Evolutionary conservation across 2,329 filamentous ascomycete species (phyloP), one percentile per base, ranked within the genome.

Genomic region (Botryotinia convoluta): DNA sequence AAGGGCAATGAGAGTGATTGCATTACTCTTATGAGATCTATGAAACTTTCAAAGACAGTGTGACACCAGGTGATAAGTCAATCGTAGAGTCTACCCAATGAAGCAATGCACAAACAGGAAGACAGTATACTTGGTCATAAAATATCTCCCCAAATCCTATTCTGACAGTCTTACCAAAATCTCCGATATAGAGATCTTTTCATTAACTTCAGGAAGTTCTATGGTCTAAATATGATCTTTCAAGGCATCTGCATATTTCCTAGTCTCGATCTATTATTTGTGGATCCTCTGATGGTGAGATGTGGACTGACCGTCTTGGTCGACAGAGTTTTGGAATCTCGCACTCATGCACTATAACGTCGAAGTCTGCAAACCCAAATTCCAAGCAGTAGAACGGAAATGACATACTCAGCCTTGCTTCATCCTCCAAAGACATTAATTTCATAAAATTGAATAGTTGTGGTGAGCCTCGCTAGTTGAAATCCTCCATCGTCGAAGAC

Each of bases 121-220:
- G 48, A 39, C n/a, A 37, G 32, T n/a, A 10, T 22, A 42, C 18
- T 20, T 48, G 77, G 93, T 93, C 62, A 87, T 88, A 14, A n/a
- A 5, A 14, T 14, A 54, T 3, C 12, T 35, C 37, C 45, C 37
- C 22, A 61, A 29, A 59, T 48, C n/a, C 45, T 8, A 67, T 35
- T 26, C 69, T 35, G 18, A 29, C 95, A 35, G 93, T 97, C 20
- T 95, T 97, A 81, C 98, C 95, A 83, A 98, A 98, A 82, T 93
- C 71, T 95, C 95, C 29, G 94, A 97, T 26, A 98, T 95, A 61
- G 97, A 93, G 75, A 97, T 89, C 82, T 29, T 98, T 94, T 57
- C 51, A 32, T 70, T 42, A 12, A 62, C 22, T 57, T 57, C 14
- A 29, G 7, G n/a, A 18, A 29, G 51, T 16, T 29, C 7, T 6